Base-by-base conservation (phyloP, 2,329 filamentous ascomycete species). In the Leptographium galeiforme region DNA sequence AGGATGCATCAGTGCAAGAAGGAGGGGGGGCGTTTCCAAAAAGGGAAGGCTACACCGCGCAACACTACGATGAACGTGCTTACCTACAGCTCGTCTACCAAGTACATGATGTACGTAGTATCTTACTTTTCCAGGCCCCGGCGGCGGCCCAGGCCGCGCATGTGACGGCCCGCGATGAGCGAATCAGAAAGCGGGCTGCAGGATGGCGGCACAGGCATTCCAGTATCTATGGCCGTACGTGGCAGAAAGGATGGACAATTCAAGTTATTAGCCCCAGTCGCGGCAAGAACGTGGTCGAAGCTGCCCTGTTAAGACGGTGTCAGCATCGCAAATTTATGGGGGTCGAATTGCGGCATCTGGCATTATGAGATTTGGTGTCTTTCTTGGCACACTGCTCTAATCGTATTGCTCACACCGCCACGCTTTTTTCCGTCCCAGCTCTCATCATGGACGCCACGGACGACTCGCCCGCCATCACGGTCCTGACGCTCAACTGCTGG, bases 401-500 rank as follows among this genome's bases (percentile, higher is more conserved):
- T 25, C 25, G 5, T 25, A 25, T 2, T 25, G 25, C 25, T 25
- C 25, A 25, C 25, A 25, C 25, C 25, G 25, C 25, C 25, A 25
- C 25, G 5, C 25, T 25, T 25, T 25, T 18, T 6, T 5, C n/a
- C 33, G n/a, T 18, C 32, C 11, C 46, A 30, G 8, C 46, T 11
- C 32, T 11, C 32, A 12, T 4, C 16, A 10, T 25, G 12, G 13
- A 7, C 14, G 8, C 39, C n/a, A 30, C 8, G 50, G 50, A 46
- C 30, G 52, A 56, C 59, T 79, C 77, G 18, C 71, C 70, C 36
- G 76, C 83, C 55, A 78, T 97, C 64, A 84, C 86, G 63, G 76
- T 97, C 60, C 72, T 96, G 59, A 93, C 88, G 6, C 80, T 95
- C 66, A 98, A 98, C 70, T 96, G 89, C 79, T 97, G 93, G 91